Evolutionary conservation across 2,329 filamentous ascomycete genomes (phyloP), one percentile per base, ranked within the genome.

Genomic region (Aspergillus texensis): DNA sequence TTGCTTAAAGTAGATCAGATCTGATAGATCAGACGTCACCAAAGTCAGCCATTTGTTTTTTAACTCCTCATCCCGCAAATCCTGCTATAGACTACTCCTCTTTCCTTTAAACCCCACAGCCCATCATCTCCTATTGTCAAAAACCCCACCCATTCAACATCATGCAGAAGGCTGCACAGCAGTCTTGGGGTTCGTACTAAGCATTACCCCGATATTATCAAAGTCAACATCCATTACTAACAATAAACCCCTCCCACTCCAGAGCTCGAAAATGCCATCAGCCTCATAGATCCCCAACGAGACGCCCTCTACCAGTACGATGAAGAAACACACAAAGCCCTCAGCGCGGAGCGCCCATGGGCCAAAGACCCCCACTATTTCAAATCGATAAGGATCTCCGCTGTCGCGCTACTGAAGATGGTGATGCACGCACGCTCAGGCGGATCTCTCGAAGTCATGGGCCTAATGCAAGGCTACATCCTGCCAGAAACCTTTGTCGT

Each of bases 341-440:
- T 91, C 68, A 85, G 84, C 66, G 80, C 85, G 12, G 82, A 85
- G 26, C 86, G 86, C 60, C 93, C 94, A 65, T 98, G 95, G 95
- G 82, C 82, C 57, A 83, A 82, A 54, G 89, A 97, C 74, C 89
- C 91, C 0, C 86, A 93, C 78, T 89, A 97, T 83, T 99, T 98
- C 86, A 96, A 94, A 77, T 86, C 91, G 60, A 93, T 98, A 54
- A 92, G 94, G 72, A 94, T 99, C 79, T 96, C 92, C 58, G 93
- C 95, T 63, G 90, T 97, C 14, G 95, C 95, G 6, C 87, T 99
- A 63, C 87, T 98, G 71, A 99, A 99, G 82, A 99, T 99, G 95
- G 93, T 96, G 68, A 98, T 97, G 92, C 95, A 99, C 78, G 95
- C 95, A 11, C 91, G 95, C n/a, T 94, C 93, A 0, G 95, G 95